Conservation (phyloP, 2,329 filamentous ascomycete genomes). For the Alternaria angustiovoidea region DNA sequence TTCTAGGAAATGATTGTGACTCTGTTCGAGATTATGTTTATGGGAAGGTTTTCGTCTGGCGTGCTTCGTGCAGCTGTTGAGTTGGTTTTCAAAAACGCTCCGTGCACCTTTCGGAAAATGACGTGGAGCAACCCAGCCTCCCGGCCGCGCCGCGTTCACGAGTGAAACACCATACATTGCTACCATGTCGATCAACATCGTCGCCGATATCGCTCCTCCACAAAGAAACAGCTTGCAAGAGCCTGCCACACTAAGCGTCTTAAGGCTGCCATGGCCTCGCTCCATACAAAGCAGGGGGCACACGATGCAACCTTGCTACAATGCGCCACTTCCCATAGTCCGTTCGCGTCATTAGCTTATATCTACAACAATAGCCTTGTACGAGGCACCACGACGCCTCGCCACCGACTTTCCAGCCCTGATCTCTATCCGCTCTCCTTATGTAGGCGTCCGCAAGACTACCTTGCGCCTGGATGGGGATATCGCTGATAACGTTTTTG, state of each 20-base stretch:
- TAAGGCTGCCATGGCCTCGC: constrained; percentile 10
- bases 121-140: background rate
- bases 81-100: background rate
- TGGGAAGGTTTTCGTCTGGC: background rate
- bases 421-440: constrained; percentile 12
- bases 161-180: background rate
- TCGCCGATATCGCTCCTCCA: background rate
- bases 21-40: background rate
- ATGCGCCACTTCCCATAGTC: constrained; percentile 21
- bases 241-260: constrained; percentile 7
- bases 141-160: background rate
- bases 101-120: background rate
- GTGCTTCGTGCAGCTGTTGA: background rate
- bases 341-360: constrained; percentile 14
- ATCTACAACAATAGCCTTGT: constrained; percentile 14
- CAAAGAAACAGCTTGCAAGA: background rate
- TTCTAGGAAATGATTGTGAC: background rate
- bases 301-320: constrained; percentile 17
- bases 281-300: constrained; percentile 1
- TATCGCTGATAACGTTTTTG: constrained; percentile 1
- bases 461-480: background rate
- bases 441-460: constrained; percentile 16
- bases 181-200: background rate
- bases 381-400: constrained; percentile 10
- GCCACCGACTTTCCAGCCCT: constrained; percentile 15